Percentiles rank a stretch among this genome's conserved stretches.
These are phyloP conservation scores for Amanita thiersii DNA, from an alignment of 768 basidiomycete genomes.

Conservation along the genomic window DNA sequence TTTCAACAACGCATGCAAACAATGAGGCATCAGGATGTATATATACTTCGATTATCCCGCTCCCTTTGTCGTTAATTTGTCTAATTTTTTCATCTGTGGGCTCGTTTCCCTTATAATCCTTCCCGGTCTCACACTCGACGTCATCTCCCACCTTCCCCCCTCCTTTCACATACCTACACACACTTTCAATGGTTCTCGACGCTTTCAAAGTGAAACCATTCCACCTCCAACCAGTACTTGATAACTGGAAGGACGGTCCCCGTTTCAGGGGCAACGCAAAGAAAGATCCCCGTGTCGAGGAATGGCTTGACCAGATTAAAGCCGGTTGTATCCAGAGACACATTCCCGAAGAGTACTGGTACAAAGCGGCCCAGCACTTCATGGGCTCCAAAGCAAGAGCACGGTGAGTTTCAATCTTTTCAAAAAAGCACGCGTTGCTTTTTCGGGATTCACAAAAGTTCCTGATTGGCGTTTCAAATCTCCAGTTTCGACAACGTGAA, in stretches of 20 bases:
- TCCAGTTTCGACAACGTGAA: constrained; percentile 60
- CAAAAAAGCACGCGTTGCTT: too few species aligned
- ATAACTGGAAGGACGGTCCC: constrained; percentile 60
- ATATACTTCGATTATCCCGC: constrained; percentile 4
- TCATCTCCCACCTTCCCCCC: not conserved
- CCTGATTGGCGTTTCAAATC: constrained; percentile 4
- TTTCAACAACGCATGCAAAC: constrained; percentile 7
- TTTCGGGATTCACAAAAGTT: not conserved
- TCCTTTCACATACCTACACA: constrained; percentile 4
- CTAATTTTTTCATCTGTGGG: too few species aligned
- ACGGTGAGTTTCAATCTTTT: too few species aligned
- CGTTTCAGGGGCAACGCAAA: constrained; percentile 59
- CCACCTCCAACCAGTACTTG: constrained; percentile 61
- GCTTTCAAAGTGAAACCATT: constrained; percentile 78
- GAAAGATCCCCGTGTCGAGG: constrained; percentile 62
- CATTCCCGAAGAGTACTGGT: constrained; percentile 76
- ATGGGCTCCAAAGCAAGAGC: constrained; percentile 64
- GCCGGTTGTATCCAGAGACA: constrained; percentile 62
- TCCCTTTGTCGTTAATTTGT: too few species aligned
- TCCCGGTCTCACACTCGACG: not conserved
- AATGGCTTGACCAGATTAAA: constrained; percentile 68
- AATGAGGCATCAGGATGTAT: constrained; percentile 6
- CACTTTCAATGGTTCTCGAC: constrained; percentile 45
- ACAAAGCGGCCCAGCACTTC: constrained; percentile 72
- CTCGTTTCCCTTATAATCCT: not conserved